These are phyloP conservation scores for Nemania sp. DNA, from an alignment of 2,329 filamentous ascomycete species.

Conservation along the genomic window DNA sequence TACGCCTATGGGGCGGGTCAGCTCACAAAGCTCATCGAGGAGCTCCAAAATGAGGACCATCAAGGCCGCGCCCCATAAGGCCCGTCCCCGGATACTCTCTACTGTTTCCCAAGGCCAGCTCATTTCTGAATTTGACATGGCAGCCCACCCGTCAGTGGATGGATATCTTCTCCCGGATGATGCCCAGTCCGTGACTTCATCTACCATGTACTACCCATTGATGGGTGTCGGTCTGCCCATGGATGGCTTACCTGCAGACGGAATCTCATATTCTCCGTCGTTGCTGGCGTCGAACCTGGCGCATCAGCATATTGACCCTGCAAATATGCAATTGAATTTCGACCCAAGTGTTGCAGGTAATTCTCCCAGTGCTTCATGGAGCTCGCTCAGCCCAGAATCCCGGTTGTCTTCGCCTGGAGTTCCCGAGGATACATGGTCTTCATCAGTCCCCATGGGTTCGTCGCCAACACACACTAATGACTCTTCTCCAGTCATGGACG, in stretches of 20 bases:
- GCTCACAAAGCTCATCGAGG: conserved; percentile 49
- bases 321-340: conserved; percentile 58
- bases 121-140: conserved; percentile 55
- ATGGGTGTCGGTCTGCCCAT: conserved; percentile 41
- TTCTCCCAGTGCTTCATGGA: conserved; percentile 57
- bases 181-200: conserved; percentile 47
- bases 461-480: conserved; percentile 51
- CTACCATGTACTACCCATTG: conserved; percentile 55
- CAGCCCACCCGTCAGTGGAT: conserved; percentile 57
- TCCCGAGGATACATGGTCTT: conserved; percentile 54
- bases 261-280: conserved; percentile 47
- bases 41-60: conserved; percentile 50
- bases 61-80: conserved; percentile 49
- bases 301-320: conserved; percentile 60
- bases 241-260: conserved; percentile 48
- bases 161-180: conserved; percentile 57
- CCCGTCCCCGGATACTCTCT: conserved; percentile 49
- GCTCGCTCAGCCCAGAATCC: conserved; percentile 55
- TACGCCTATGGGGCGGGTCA: conserved; percentile 51
- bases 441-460: conserved; percentile 41
- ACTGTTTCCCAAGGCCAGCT: conserved; percentile 53
- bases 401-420: conserved; percentile 54
- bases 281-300: conserved; percentile 48
- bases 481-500: conserved; percentile 54
- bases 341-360: conserved; percentile 52